Percentiles rank a stretch among this genome's conserved stretches.
These are phyloP conservation scores for Populus ilicifolia DNA, from an alignment of 345 rosid species.

Conservation along the genomic window DNA sequence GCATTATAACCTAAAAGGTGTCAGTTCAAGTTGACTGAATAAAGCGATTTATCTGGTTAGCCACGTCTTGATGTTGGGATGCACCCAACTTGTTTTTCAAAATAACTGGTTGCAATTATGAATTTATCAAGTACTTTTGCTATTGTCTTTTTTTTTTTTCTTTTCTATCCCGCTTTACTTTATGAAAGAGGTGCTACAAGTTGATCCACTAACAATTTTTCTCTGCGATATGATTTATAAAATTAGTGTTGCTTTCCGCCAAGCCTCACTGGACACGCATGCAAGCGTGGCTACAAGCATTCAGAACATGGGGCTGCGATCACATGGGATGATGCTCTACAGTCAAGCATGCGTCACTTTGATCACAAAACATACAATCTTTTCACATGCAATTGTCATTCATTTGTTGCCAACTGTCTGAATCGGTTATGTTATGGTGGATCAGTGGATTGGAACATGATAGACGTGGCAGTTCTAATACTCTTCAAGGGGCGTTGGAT, in stretches of 20 bases:
- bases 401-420: constrained; percentile 72
- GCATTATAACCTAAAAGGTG: neutral
- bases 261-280: constrained; percentile 67
- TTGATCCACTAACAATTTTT: constrained; percentile 19
- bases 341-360: constrained; percentile 42
- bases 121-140: neutral
- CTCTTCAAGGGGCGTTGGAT: constrained; percentile 72
- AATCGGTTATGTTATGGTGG: constrained; percentile 68
- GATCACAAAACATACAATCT: constrained; percentile 81
- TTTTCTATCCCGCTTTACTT: neutral
- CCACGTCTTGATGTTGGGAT: neutral
- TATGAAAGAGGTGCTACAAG: neutral
- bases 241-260: constrained; percentile 83
- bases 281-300: constrained; percentile 69
- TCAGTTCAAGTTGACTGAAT: neutral
- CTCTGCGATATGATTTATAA: constrained; percentile 13
- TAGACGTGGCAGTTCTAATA: constrained; percentile 57
- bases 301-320: constrained; percentile 61
- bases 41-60: neutral
- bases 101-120: neutral
- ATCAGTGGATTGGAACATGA: constrained; percentile 89
- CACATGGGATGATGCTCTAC: constrained; percentile 83
- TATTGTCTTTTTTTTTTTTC: neutral
- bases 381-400: constrained; percentile 90
- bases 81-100: neutral